Conservation (phyloP, 2,329 filamentous ascomycete species). For the Aspergillus japonicus region DNA sequence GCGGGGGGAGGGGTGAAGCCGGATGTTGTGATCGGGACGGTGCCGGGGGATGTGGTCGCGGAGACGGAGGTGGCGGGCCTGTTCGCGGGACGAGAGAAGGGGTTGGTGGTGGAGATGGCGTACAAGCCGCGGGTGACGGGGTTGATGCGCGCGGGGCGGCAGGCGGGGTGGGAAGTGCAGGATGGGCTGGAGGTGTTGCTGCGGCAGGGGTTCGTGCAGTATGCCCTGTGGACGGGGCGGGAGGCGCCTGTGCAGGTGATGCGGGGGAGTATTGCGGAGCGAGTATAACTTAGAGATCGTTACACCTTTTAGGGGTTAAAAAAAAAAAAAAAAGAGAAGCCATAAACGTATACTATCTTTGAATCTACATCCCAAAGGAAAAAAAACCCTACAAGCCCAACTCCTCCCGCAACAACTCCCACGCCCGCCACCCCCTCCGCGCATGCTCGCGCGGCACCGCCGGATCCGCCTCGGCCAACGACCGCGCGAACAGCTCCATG, state of each 20-base stretch:
- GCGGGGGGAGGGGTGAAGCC: background rate
- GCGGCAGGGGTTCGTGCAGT: slow-evolving; percentile 1
- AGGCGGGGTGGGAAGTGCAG: background rate
- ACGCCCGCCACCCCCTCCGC: slow-evolving; percentile 48
- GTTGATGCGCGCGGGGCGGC: background rate
- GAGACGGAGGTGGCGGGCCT: background rate
- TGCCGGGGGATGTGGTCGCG: background rate
- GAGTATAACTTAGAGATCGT: no score
- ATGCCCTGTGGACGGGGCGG: background rate
- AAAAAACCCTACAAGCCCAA: background rate
- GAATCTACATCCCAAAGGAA: no score
- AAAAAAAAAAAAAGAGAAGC: no score
- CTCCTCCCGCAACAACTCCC: slow-evolving; percentile 44
- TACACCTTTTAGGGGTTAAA: no score
- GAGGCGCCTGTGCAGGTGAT: background rate
- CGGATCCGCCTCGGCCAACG: slow-evolving; percentile 53
- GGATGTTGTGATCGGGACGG: background rate
- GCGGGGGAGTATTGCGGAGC: background rate
- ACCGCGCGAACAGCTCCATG: slow-evolving; percentile 66
- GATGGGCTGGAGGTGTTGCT: slow-evolving; percentile 3
- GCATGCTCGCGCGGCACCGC: slow-evolving; percentile 57
- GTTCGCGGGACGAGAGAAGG: background rate
- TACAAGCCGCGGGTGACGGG: background rate
- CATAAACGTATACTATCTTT: no score
- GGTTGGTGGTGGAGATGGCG: slow-evolving; percentile 1